A percentile compares a stretch with the other conserved stretches of the same genome.
These are phyloP conservation scores for Chaetomiaceae sp. DNA, from an alignment of 2,329 filamentous ascomycete genomes.

Conservation along the genomic window DNA sequence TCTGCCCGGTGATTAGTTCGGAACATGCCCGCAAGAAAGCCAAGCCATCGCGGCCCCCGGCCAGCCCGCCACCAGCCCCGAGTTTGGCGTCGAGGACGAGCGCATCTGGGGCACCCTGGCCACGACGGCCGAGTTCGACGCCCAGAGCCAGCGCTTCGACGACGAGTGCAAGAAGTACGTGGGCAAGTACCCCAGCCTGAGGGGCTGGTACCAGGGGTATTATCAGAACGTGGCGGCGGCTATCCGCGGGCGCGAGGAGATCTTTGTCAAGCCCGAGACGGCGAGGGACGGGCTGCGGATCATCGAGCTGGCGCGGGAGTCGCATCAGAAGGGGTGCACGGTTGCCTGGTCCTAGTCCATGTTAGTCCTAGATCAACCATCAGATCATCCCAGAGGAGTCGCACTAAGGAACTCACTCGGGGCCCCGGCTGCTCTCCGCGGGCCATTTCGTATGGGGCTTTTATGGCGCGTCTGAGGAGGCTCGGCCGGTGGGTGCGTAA, in stretches of 20 bases:
- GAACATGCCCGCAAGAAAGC: conserved; percentile 35
- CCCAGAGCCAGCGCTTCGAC: conserved; percentile 30
- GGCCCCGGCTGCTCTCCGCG: too few relatives aligned
- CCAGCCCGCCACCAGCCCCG: conserved; percentile 28
- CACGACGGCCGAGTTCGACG: conserved; percentile 36
- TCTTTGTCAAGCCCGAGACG: conserved; percentile 38
- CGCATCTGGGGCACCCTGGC: conserved; percentile 36
- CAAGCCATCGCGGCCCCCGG: conserved; percentile 30
- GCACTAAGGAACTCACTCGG: too few relatives aligned
- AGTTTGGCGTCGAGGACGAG: conserved; percentile 35
- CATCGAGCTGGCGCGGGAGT: conserved; percentile 40
- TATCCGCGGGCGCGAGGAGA: conserved; percentile 35
- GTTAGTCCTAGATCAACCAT: too few relatives aligned
- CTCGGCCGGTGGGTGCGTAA: too few relatives aligned
- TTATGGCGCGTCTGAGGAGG: too few relatives aligned
- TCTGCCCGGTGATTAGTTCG: neutral
- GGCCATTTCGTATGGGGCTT: too few relatives aligned
- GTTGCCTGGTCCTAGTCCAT: conserved; percentile 19
- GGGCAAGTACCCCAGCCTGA: conserved; percentile 37
- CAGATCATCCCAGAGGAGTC: too few relatives aligned
- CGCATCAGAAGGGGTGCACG: conserved; percentile 21
- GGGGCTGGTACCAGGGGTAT: conserved; percentile 36
- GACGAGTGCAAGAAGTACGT: conserved; percentile 32
- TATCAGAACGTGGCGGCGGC: conserved; percentile 40
- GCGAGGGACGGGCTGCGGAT: conserved; percentile 37